Base-by-base conservation (phyloP, 176 grass and related monocot genomes). In the Eremochloa ophiuroides region DNA sequence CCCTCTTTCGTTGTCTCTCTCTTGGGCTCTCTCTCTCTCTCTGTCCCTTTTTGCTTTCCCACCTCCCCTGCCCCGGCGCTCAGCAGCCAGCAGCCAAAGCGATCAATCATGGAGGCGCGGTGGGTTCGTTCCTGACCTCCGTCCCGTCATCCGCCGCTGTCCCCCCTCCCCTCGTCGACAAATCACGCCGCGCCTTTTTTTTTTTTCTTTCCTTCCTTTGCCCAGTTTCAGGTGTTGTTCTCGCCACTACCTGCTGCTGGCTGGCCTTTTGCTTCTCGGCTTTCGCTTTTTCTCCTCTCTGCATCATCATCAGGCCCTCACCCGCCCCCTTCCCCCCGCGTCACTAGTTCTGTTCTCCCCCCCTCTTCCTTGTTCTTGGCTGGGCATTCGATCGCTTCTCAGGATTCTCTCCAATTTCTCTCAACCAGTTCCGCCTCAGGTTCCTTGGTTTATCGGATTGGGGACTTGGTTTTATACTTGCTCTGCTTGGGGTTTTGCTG, bases 161-260 rank as follows among this genome's bases (percentile, higher is more conserved):
- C 6, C 66, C 35, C 33, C 55, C 1, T 17, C 31, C 7, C 41
- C 22, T n/a, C 44, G 20, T 63, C 50, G 62, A 62, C 47, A 73
- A 72, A 78, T 66, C 78, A 74, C 22, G 44, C 73, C 53, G 41
- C 64, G 13, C 15, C 13, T 86, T 50, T 58, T 14, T 39, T 58
- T 14, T 39, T 59, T 38, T 31, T 41, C 13, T 86, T 48, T 58
- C 9, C 51, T 30, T 46, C 16, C 42, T 40, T 31, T 41, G 25
- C 62, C 10, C 43, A 28, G 46, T 37, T 58, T 31, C 80, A 48
- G 64, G 87, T 71, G 77, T 85, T 43, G 59, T 75, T 80, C n/a
- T 84, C 4, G 75, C 29, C 13, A 50, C 39, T 69, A 51, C 69
- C 44, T 56, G 40, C 76, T 62, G 60, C 68, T 27, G 3, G 47